These are phyloP conservation scores for Solanum infundibuliforme DNA, from an alignment of 257 asterid genomes.

Conservation along the genomic window DNA sequence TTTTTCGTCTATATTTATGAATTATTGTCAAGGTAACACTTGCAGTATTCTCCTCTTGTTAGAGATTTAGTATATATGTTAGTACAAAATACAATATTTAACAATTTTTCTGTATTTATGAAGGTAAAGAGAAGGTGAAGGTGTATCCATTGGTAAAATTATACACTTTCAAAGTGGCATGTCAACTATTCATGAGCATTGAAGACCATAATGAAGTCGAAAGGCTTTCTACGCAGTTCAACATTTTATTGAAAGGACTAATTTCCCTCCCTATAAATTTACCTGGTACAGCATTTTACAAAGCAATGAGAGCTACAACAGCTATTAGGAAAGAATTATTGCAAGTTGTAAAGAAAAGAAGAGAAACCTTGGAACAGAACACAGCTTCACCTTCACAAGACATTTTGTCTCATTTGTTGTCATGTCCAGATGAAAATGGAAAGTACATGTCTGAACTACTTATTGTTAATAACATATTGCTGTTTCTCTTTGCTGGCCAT, in stretches of 20 bases:
- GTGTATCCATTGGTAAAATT: slow-evolving; percentile 38
- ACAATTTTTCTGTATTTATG: not conserved
- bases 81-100: not conserved
- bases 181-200: slow-evolving; percentile 70
- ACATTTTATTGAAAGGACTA: slow-evolving; percentile 47
- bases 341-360: slow-evolving; percentile 40
- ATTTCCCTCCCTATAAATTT: slow-evolving; percentile 45
- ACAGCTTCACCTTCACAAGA: slow-evolving; percentile 37
- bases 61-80: not conserved
- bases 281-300: slow-evolving; percentile 54
- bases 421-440: slow-evolving; percentile 45
- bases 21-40: not conserved
- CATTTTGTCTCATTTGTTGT: slow-evolving; percentile 62
- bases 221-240: slow-evolving; percentile 39
- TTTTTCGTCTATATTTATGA: not conserved
- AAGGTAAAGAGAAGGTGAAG: slow-evolving; percentile 44
- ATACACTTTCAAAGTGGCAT: slow-evolving; percentile 69
- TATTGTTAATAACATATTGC: slow-evolving; percentile 51
- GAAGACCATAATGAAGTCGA: slow-evolving; percentile 41
- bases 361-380: slow-evolving; percentile 24
- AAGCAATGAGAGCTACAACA: slow-evolving; percentile 37
- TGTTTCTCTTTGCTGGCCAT: slow-evolving; percentile 73
- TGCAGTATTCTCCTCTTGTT: not conserved
- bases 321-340: slow-evolving; percentile 33
- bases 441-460: slow-evolving; percentile 51